Conservation (phyloP, 805 yeast species). For the Kodamaea kaohsiungensis region DNA sequence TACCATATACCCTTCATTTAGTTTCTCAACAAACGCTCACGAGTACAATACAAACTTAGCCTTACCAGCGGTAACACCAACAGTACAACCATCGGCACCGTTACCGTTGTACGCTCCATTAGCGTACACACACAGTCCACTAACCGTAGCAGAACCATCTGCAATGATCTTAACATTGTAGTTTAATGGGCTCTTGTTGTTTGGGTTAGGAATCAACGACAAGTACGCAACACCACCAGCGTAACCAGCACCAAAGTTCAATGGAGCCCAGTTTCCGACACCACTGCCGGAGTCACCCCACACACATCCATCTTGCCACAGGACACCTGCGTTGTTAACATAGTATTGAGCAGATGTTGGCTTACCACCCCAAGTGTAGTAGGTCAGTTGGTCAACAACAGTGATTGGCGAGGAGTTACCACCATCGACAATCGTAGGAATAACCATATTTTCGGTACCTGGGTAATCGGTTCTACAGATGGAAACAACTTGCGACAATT, state of each 20-base stretch:
- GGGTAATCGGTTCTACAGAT: constrained; percentile 99
- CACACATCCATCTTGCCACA: constrained; percentile 85
- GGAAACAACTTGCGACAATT: constrained; percentile 69
- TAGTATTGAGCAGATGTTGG: constrained; percentile 94
- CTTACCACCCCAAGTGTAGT: constrained; percentile 81
- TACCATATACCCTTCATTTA: background rate
- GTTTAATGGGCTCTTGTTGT: constrained; percentile 66
- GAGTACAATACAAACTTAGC: constrained; percentile 79
- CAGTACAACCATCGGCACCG: constrained; percentile 90
- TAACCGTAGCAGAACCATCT: constrained; percentile 47
- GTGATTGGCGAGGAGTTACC: constrained; percentile 69
- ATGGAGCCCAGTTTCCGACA: constrained; percentile 98
- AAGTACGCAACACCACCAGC: constrained; percentile 69
- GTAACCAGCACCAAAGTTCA: constrained; percentile 91
- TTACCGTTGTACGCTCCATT: constrained; percentile 71
- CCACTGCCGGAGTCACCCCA: constrained; percentile 85
- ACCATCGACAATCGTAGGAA: constrained; percentile 80
- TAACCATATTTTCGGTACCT: constrained; percentile 97
- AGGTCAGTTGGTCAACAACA: constrained; percentile 74
- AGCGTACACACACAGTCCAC: constrained; percentile 79
- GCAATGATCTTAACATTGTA: constrained; percentile 68
- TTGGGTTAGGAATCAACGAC: constrained; percentile 94
- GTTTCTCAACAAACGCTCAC: background rate
- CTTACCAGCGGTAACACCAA: constrained; percentile 78
- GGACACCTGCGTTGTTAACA: constrained; percentile 95